Base-by-base conservation (phyloP, 768 basidiomycete genomes). In the Suillus ampliporus region DNA sequence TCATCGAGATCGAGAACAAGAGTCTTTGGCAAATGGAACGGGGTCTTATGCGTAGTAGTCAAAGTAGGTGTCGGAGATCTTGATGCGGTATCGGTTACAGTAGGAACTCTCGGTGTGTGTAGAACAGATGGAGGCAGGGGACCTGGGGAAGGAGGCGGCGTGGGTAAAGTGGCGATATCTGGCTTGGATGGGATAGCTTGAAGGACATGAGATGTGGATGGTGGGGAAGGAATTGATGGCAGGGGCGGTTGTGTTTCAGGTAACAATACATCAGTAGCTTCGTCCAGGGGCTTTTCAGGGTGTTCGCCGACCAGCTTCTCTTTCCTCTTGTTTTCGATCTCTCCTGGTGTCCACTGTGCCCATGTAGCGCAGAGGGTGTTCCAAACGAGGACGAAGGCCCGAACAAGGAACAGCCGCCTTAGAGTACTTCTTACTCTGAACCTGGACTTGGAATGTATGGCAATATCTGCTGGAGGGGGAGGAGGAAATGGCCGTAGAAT, bases 1-100 rank as follows among this genome's bases (percentile, higher is more conserved):
- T 99, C 97, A 75, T 99, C 97, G 57, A 99, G 83, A 78, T 99
- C 97, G 48, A 99, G 87, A 35, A 99, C 95, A 41, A 99, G 88
- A 1, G 95, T 97, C 81, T 99, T 99, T 31, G 87, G 95, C 37
- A 87, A 81, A 69, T 90, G 90, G 66, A 97, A 90, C 4, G 90
- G 88, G 0, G 89, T 86, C 70, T 84, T 88, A 66, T 86, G 84
- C 14, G 82, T 67, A 10, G 74, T 61, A 19, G 75, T 67, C 26
- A 80, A 72, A n/a, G 79, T 76, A 60, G 89, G 86, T 1, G 87
- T 86, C 5, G 82, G 72, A 53, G 83, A 79, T 57, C 84, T 78
- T 21, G 80, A 77, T 47, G 73, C 44, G 64, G 66, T 57, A 54
- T 67, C 35, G 64, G 65, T 67, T 23, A 66, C 47, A 26, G 61